Conservation (phyloP, 306 rosid species). For the Alnus rubra region DNA sequence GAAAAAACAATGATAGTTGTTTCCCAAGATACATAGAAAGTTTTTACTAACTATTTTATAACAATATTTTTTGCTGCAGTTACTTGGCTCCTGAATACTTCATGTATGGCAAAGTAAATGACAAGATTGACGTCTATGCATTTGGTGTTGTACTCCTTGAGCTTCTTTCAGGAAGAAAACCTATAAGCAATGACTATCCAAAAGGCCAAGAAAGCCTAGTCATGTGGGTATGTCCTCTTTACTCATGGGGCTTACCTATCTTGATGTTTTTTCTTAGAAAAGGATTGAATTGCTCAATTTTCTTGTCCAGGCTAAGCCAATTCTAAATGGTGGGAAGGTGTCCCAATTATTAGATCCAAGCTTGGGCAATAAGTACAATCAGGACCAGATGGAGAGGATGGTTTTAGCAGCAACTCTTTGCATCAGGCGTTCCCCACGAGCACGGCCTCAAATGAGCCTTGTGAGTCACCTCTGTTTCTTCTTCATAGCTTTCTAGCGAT, state of each 20-base stretch:
- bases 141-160: conserved; percentile 93
- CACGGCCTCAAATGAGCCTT: conserved; percentile 85
- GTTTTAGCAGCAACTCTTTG: conserved; percentile 90
- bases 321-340: conserved; percentile 68
- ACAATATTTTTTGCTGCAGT: conserved; percentile 46
- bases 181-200: conserved; percentile 70
- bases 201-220: conserved; percentile 93
- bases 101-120: conserved; percentile 91
- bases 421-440: conserved; percentile 75
- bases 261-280: conserved; percentile 24
- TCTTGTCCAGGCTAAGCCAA: conserved; percentile 77
- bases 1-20: not conserved
- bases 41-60: not conserved
- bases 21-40: not conserved
- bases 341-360: conserved; percentile 71
- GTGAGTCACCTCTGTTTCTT: conserved; percentile 58
- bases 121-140: conserved; percentile 91
- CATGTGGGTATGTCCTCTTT: conserved; percentile 81
- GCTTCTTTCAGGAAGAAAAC: conserved; percentile 92
- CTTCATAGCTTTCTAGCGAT: conserved; percentile 22
- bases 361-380: conserved; percentile 56
- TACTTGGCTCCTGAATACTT: conserved; percentile 98
- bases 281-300: conserved; percentile 4
- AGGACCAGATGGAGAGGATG: conserved; percentile 76
- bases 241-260: conserved; percentile 6